Conservation (phyloP, 371 early-diverging fungal genomes). For the Circinella umbellata region DNA sequence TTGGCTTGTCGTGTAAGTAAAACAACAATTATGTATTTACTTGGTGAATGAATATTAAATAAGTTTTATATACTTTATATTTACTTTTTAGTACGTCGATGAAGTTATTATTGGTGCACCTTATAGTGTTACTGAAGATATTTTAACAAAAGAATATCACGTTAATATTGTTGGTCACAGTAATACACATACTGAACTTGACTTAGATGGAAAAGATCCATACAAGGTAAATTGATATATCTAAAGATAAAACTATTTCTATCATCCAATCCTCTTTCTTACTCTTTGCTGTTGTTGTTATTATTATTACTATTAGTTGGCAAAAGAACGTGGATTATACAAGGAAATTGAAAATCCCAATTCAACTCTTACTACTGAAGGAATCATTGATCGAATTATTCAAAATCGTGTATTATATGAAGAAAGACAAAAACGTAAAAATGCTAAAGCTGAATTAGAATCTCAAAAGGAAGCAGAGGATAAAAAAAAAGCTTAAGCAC, state of each 20-base stretch:
- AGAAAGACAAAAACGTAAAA: constrained; percentile 77
- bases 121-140: constrained; percentile 82
- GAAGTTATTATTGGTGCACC: constrained; percentile 93
- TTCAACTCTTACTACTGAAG: constrained; percentile 79
- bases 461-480: constrained; percentile 61
- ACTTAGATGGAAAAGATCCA: constrained; percentile 80
- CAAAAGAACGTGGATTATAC: constrained; percentile 78
- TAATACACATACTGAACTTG: constrained; percentile 63
- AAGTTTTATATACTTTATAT: too few species aligned
- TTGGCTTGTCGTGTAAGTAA: constrained; percentile 80
- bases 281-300: too few species aligned
- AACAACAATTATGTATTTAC: background rate
- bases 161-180: constrained; percentile 83
- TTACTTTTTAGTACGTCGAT: constrained; percentile 80
- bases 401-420: constrained; percentile 80
- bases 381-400: constrained; percentile 88
- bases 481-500: background rate
- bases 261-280: too few species aligned
- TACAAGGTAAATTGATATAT: constrained; percentile 51
- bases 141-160: constrained; percentile 77
- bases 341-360: constrained; percentile 75
- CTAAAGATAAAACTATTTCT: too few species aligned
- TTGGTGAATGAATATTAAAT: too few species aligned
- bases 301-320: constrained; percentile 42
- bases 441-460: constrained; percentile 68